Evolutionary conservation across 257 asterid species (phyloP).

Genomic region (Verbena officinalis): DNA sequence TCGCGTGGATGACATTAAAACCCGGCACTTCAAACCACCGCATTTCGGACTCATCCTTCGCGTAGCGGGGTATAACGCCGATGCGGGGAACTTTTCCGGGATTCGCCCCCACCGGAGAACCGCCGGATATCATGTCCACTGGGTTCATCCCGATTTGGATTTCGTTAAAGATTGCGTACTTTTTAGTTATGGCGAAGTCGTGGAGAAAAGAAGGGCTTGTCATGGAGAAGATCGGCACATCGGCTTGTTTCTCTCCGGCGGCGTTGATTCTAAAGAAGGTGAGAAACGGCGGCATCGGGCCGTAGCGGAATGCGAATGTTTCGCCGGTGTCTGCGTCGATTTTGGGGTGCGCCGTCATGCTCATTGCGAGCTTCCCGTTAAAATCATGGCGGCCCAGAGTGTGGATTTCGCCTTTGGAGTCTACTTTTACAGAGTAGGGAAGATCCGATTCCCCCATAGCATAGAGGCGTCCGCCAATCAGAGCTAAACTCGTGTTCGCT

Average conservation of each 20-base stretch:
- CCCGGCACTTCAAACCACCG: constrained; percentile 77
- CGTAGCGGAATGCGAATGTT: constrained; percentile 72
- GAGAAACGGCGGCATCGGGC: constrained; percentile 69
- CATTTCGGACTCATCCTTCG: constrained; percentile 61
- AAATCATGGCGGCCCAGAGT: constrained; percentile 74
- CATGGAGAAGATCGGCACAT: constrained; percentile 78
- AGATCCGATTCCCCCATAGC: constrained; percentile 83
- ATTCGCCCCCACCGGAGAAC: constrained; percentile 56
- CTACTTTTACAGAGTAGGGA: constrained; percentile 54
- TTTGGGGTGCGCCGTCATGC: constrained; percentile 93
- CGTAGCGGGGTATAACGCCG: constrained; percentile 68
- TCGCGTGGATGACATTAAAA: constrained; percentile 52
- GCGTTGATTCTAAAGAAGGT: constrained; percentile 51
- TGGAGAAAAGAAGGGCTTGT: constrained; percentile 61
- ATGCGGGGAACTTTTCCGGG: constrained; percentile 60
- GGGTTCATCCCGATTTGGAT: constrained; percentile 69
- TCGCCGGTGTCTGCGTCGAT: constrained; percentile 59
- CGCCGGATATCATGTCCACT: constrained; percentile 48
- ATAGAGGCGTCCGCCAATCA: constrained; percentile 55
- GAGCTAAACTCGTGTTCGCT: constrained; percentile 74
- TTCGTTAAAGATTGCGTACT: constrained; percentile 66
- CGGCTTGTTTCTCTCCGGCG: constrained; percentile 53
- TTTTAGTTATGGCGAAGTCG: constrained; percentile 76
- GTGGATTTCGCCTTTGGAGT: constrained; percentile 52
- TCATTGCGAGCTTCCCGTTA: constrained; percentile 45